Percentiles rank a stretch among this genome's conserved stretches.
These are phyloP conservation scores for Benincasa hispida DNA, from an alignment of 306 rosid species.

Conservation along the genomic window DNA sequence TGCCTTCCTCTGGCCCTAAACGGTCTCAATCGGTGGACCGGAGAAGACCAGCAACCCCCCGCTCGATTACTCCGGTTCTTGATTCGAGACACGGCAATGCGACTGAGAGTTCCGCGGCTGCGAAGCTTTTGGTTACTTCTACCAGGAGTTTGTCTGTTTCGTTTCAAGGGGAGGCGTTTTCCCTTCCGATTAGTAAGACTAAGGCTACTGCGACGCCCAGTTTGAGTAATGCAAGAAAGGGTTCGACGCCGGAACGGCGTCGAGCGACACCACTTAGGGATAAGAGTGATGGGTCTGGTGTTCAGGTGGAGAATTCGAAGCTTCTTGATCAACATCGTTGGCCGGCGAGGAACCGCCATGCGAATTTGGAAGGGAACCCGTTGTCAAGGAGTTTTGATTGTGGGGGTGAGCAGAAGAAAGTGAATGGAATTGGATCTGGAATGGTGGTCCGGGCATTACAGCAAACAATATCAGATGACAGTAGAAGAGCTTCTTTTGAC, in stretches of 20 bases:
- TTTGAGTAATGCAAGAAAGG: constrained; percentile 37
- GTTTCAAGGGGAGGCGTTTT: constrained; percentile 86
- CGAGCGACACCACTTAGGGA: constrained; percentile 55
- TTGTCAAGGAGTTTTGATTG: constrained; percentile 59
- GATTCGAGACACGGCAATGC: constrained; percentile 35
- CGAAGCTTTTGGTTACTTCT: constrained; percentile 81
- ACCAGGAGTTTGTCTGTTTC: constrained; percentile 94
- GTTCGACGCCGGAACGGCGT: constrained; percentile 74
- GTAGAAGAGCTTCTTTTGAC: constrained; percentile 69
- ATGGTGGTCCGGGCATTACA: constrained; percentile 55
- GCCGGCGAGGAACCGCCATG: constrained; percentile 63
- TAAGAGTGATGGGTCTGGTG: constrained; percentile 28
- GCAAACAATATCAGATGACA: constrained; percentile 39
- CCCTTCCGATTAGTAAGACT: constrained; percentile 92
- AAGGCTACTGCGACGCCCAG: constrained; percentile 42
- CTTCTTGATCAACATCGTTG: constrained; percentile 79
- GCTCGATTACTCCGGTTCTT: constrained; percentile 39
- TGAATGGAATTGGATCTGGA: constrained; percentile 60
- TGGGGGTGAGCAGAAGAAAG: constrained; percentile 24
- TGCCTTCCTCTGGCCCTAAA: constrained; percentile 34
- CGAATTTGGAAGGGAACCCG: constrained; percentile 23
- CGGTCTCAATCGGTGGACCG: constrained; percentile 89
- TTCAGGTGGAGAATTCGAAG: constrained; percentile 71
- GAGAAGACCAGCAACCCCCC: constrained; percentile 37
- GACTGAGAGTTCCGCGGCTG: constrained; percentile 29